Evolutionary conservation across 768 basidiomycete genomes (phyloP).

Genomic region (Nidularia sp.): DNA sequence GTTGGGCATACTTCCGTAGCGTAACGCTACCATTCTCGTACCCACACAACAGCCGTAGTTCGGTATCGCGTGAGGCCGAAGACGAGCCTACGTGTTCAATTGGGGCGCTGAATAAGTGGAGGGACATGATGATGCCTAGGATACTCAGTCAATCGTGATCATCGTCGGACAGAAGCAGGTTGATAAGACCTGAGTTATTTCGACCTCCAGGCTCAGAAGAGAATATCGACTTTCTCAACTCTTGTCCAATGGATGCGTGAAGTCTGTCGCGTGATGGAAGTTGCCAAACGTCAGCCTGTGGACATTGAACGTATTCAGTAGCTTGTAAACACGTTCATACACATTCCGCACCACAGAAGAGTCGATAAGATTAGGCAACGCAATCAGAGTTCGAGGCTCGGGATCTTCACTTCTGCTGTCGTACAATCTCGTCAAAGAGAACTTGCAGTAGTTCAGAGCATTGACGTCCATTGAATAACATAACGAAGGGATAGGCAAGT

Average conservation of each 20-base stretch:
- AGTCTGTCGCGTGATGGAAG: constrained; percentile 65
- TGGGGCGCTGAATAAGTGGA: constrained; percentile 54
- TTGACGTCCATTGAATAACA: constrained; percentile 83
- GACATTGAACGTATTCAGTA: background rate
- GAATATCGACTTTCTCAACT: constrained; percentile 28
- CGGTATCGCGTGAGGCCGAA: constrained; percentile 26
- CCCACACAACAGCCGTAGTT: constrained; percentile 63
- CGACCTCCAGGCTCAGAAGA: constrained; percentile 44
- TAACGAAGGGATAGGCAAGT: constrained; percentile 45
- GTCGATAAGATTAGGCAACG: constrained; percentile 85
- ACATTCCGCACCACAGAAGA: constrained; percentile 62
- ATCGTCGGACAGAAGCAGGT: background rate
- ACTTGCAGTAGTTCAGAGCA: constrained; percentile 90
- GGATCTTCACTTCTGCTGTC: constrained; percentile 1
- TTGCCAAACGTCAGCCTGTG: constrained; percentile 84
- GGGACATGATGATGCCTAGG: constrained; percentile 85
- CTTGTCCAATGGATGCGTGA: constrained; percentile 82
- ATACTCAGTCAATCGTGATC: background rate
- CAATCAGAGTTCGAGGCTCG: constrained; percentile 49
- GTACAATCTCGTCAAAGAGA: constrained; percentile 52
- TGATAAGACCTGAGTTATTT: constrained; percentile 47
- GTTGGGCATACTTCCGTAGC: constrained; percentile 47
- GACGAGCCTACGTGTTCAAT: constrained; percentile 7
- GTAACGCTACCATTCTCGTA: constrained; percentile 91
- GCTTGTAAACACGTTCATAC: background rate